Base-by-base conservation (phyloP, 2,329 filamentous ascomycete genomes). In the Fusarium buharicum region DNA sequence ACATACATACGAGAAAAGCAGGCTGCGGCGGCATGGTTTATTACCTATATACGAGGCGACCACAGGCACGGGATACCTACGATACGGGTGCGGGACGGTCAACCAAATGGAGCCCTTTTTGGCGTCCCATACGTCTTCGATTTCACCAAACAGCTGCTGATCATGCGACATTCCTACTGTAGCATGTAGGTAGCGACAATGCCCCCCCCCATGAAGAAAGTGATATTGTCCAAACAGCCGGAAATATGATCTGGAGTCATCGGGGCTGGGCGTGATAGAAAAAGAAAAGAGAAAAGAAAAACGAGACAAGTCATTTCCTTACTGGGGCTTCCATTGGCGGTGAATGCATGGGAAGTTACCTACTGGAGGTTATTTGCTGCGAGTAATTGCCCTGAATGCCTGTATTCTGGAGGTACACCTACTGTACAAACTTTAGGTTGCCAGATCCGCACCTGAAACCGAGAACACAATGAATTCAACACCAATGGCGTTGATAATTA, bases 21-120 rank as follows among this genome's bases (percentile, higher is more conserved):
- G 52, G 64, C 62, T 67, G 62, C 64, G 61, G 61, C 57, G 58
- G 49, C 55, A 69, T 64, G 58, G 56, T 68, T 67, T 69, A 24
- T 13, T 22, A 22, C 27, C 27, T 54, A 54, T 55, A 59, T 55
- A 69, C 62, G 67, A 69, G 66, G 64, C 55, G 51, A 58, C 44
- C 40, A 48, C 50, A 59, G 49, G 54, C 59, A 66, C 53, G 51
- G 53, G 54, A 66, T 67, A n/a, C 31, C 13, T 14, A n/a, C n/a
- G n/a, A n/a, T 24, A 36, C 28, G 13, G 36, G 22, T 18, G 50
- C 59, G 36, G 54, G 47, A 58, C 38, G 27, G 50, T 56, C 55
- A 56, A 36, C 59, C 55, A 63, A 45, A 54, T 54, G 57, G 52
- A 50, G 30, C 58, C 49, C 31, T 45, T 39, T 62, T 37, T 18